Evolutionary conservation across 2,329 filamentous ascomycete genomes (phyloP).

Genomic region (Ustilaginoidea virens): DNA sequence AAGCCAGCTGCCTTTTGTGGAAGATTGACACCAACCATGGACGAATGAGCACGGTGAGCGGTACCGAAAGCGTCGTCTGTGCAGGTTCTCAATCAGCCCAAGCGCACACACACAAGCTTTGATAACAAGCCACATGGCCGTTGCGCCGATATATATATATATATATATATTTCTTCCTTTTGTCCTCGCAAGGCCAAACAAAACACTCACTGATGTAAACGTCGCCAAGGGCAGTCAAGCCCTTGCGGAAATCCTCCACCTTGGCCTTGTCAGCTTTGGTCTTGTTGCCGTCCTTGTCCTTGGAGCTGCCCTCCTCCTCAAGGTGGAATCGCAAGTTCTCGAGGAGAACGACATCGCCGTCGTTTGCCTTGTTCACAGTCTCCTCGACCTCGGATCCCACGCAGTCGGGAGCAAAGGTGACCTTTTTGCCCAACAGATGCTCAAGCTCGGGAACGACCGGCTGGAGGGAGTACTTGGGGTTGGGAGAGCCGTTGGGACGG

Average conservation of each 20-base stretch:
- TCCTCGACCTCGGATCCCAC: constrained; percentile 85
- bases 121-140: too few relatives aligned
- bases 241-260: constrained; percentile 89
- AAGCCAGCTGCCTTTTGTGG: constrained; percentile 96
- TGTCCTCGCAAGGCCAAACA: too few relatives aligned
- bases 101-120: too few relatives aligned
- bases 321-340: constrained; percentile 98
- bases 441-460: constrained; percentile 83
- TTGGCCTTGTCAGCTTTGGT: constrained; percentile 90
- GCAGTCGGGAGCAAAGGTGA: constrained; percentile 80
- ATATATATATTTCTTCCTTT: too few relatives aligned
- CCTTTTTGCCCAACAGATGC: constrained; percentile 71
- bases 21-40: constrained; percentile 94
- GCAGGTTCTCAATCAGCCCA: constrained; percentile 9
- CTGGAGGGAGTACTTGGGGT: constrained; percentile 88
- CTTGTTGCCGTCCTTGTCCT: constrained; percentile 92
- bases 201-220: constrained; percentile 75
- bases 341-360: constrained; percentile 74
- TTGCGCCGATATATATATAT: too few relatives aligned
- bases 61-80: constrained; percentile 96
- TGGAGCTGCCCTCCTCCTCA: constrained; percentile 93
- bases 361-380: constrained; percentile 66
- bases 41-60: constrained; percentile 95
- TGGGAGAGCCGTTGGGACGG: constrained; percentile 78
- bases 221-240: constrained; percentile 84